Conservation (phyloP, 2,329 filamentous ascomycete species). For the Talaromyces sp. region DNA sequence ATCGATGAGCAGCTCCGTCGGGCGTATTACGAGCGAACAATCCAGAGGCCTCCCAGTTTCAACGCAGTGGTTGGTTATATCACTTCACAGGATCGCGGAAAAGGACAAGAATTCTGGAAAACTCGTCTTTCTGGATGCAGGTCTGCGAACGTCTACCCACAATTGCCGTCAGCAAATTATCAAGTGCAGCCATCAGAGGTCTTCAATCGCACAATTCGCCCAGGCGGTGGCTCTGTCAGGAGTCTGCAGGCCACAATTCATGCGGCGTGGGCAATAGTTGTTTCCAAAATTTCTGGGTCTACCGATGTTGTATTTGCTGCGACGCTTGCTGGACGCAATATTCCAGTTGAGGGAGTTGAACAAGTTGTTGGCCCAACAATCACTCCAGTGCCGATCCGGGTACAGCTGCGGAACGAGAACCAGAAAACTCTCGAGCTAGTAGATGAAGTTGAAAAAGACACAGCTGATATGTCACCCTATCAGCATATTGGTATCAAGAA, state of each 20-base stretch:
- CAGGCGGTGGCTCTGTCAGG: no score
- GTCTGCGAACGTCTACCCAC: not conserved
- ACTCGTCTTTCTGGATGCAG: not conserved
- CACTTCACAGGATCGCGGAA: not conserved
- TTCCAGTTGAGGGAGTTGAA: conserved; percentile 31
- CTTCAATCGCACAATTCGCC: not conserved
- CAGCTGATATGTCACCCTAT: conserved; percentile 50
- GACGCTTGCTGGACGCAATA: conserved; percentile 25
- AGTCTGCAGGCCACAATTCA: conserved; percentile 17
- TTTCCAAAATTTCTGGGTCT: conserved; percentile 4
- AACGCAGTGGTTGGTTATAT: conserved; percentile 16
- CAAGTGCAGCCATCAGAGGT: not conserved
- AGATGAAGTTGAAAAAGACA: conserved; percentile 43
- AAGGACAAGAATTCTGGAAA: conserved; percentile 9
- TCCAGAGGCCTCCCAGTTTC: conserved; percentile 6
- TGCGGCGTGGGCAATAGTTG: conserved; percentile 21
- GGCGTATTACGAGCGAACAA: not conserved
- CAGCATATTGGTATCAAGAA: conserved; percentile 50
- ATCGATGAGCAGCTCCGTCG: conserved; percentile 8
- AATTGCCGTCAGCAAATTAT: not conserved
- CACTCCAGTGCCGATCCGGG: conserved; percentile 6
- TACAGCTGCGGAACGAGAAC: not conserved
- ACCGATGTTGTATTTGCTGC: conserved; percentile 24
- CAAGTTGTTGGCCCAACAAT: conserved; percentile 28
- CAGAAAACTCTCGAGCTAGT: no score